These are phyloP conservation scores for Neofusicoccum parvum DNA, from an alignment of 2,329 filamentous ascomycete genomes.

Conservation along the genomic window DNA sequence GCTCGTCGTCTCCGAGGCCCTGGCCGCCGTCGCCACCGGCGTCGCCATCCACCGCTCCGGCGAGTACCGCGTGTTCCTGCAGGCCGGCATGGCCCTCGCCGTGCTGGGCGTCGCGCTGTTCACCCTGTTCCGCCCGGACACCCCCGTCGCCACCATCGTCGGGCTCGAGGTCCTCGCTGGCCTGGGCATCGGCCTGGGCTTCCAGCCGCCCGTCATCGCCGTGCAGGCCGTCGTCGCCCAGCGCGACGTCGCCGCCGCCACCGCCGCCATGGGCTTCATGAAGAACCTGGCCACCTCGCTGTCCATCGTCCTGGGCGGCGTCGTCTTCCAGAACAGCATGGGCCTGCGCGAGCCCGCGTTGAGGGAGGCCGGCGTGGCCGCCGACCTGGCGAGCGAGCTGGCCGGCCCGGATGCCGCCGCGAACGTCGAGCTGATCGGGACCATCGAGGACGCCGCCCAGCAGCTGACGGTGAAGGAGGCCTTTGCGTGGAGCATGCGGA, in stretches of 20 bases:
- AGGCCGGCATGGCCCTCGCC: conserved; percentile 35
- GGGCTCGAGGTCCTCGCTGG: conserved; percentile 55
- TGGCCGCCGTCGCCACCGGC: conserved; percentile 50
- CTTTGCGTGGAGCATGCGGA: conserved; percentile 46
- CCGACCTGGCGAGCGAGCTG: conserved; percentile 50
- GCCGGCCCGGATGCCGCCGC: conserved; percentile 62
- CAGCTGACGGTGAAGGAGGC: conserved; percentile 45
- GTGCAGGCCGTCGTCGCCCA: conserved; percentile 56
- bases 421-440: conserved; percentile 58
- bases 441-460: conserved; percentile 49
- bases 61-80: conserved; percentile 43
- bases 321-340: conserved; percentile 61
- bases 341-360: conserved; percentile 40
- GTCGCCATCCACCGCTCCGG: conserved; percentile 51
- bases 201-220: conserved; percentile 58
- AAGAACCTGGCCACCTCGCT: conserved; percentile 49
- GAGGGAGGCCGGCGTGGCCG: conserved; percentile 49
- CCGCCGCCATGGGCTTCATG: conserved; percentile 54
- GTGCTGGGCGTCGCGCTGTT: conserved; percentile 40
- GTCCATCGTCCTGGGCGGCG: conserved; percentile 53
- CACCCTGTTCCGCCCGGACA: conserved; percentile 33
- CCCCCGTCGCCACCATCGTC: conserved; percentile 41
- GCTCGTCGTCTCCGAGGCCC: conserved; percentile 62
- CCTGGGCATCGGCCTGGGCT: conserved; percentile 55
- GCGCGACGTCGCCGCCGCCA: conserved; percentile 54